Percentiles rank a stretch among this genome's conserved stretches.
These are phyloP conservation scores for Saccharomycopsis sp. DNA, from an alignment of 805 yeast species.

Conservation along the genomic window DNA sequence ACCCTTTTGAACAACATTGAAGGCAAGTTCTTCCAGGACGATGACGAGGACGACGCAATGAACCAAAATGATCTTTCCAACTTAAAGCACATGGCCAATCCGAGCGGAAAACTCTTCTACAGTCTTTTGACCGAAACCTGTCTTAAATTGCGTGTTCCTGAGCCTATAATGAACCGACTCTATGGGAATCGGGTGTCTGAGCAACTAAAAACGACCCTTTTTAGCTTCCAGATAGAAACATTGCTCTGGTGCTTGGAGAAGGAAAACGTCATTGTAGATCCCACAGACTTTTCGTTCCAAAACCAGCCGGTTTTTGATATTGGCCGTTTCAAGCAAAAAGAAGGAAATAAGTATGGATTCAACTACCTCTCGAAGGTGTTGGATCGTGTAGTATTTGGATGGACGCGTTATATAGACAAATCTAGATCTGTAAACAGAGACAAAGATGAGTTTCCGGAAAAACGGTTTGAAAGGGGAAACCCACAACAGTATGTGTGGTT, in stretches of 20 bases:
- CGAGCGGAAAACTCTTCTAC: slow-evolving; percentile 18
- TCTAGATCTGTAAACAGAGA: no score
- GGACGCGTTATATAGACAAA: slow-evolving; percentile 31
- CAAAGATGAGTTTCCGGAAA: slow-evolving; percentile 12
- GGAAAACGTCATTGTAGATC: slow-evolving; percentile 40
- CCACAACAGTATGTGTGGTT: slow-evolving; percentile 33
- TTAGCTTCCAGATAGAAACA: slow-evolving; percentile 48
- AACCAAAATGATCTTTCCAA: background rate
- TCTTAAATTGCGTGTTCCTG: slow-evolving; percentile 10
- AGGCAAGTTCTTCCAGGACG: background rate
- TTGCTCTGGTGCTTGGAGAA: slow-evolving; percentile 49
- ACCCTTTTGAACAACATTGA: background rate
- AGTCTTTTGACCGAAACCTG: slow-evolving; percentile 18
- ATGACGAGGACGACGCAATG: background rate
- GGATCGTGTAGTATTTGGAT: slow-evolving; percentile 46
- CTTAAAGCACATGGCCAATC: slow-evolving; percentile 12
- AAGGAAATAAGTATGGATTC: slow-evolving; percentile 26
- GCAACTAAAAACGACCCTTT: slow-evolving; percentile 34
- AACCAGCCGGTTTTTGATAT: slow-evolving; percentile 26
- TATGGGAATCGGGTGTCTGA: background rate
- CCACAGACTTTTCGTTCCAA: slow-evolving; percentile 20
- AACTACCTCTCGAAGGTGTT: slow-evolving; percentile 17
- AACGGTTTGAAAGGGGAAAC: background rate
- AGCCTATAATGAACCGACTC: background rate
- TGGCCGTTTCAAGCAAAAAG: slow-evolving; percentile 10